Percentiles rank a stretch among this genome's conserved stretches.
Conservation (phyloP, 371 early-diverging fungal genomes). For the Mortierella sp. region DNA sequence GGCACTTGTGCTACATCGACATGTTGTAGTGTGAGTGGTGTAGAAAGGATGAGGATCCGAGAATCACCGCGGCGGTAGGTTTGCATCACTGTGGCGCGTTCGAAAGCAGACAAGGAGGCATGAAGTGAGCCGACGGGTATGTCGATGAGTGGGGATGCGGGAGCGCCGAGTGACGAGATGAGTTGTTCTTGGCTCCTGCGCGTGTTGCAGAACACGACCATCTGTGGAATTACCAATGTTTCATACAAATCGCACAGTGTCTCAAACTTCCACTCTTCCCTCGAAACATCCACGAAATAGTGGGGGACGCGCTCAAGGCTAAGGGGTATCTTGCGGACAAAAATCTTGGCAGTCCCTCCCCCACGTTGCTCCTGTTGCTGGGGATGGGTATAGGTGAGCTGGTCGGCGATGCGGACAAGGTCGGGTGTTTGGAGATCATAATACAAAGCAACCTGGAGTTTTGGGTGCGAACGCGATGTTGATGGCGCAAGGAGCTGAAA, state of each 20-base stretch:
- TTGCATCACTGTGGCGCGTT: constrained; percentile 89
- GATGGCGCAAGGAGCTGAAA: not conserved
- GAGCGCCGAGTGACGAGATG: constrained; percentile 81
- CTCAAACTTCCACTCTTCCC: constrained; percentile 96
- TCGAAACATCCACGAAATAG: constrained; percentile 97
- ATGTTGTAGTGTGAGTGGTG: constrained; percentile 91
- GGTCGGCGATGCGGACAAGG: not conserved
- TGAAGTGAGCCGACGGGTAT: constrained; percentile 98
- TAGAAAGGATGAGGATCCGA: constrained; percentile 93
- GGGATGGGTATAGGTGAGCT: not conserved
- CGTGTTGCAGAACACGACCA: constrained; percentile 99
- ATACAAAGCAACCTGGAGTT: not conserved
- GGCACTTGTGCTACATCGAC: constrained; percentile 97
- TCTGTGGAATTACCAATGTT: constrained; percentile 91
- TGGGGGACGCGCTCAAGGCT: constrained; percentile 71
- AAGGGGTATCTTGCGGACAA: not conserved
- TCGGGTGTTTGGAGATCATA: not conserved
- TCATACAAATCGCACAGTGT: constrained; percentile 98
- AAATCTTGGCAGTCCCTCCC: not conserved
- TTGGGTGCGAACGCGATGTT: not conserved
- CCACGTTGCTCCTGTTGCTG: not conserved
- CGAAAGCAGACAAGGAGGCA: constrained; percentile 94
- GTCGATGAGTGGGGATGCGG: constrained; percentile 72
- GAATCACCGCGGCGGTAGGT: constrained; percentile 61
- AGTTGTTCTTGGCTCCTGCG: constrained; percentile 98